These are phyloP conservation scores for Colletotrichum horii DNA, from an alignment of 2,329 filamentous ascomycete species.

Conservation along the genomic window DNA sequence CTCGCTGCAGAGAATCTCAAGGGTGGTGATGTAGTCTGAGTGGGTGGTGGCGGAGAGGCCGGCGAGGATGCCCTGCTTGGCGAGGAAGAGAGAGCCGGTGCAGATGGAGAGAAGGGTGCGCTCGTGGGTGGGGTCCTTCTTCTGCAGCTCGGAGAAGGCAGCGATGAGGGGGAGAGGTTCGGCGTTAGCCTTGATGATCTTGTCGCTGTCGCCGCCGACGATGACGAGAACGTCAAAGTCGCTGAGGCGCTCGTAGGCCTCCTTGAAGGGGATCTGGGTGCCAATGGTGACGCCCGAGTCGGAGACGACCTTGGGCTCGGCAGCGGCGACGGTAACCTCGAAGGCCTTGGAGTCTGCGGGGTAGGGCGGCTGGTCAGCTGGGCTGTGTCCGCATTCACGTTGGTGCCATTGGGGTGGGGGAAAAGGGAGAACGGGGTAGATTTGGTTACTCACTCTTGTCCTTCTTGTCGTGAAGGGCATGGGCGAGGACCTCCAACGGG, in stretches of 20 bases:
- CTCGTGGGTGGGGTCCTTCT: slow-evolving; percentile 79
- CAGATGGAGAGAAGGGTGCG: slow-evolving; percentile 82
- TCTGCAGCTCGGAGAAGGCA: slow-evolving; percentile 79
- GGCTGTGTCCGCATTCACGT: background rate
- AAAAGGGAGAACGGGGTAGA: background rate
- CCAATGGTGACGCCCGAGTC: slow-evolving; percentile 72
- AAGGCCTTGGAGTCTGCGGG: slow-evolving; percentile 59
- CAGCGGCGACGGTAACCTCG: slow-evolving; percentile 59
- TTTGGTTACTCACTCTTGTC: slow-evolving; percentile 51
- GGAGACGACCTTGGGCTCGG: slow-evolving; percentile 60
- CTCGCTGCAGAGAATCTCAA: slow-evolving; percentile 83
- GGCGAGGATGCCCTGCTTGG: slow-evolving; percentile 76
- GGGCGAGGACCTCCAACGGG: slow-evolving; percentile 56
- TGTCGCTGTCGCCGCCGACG: slow-evolving; percentile 71
- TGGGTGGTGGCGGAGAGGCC: slow-evolving; percentile 84
- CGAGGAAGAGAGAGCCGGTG: slow-evolving; percentile 80
- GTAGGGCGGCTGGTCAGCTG: slow-evolving; percentile 7
- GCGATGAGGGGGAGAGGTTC: slow-evolving; percentile 76
- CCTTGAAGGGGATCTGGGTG: slow-evolving; percentile 79
- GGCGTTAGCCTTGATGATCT: slow-evolving; percentile 68
- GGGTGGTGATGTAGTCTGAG: slow-evolving; percentile 78
- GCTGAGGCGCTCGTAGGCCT: slow-evolving; percentile 72
- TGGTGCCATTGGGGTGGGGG: background rate
- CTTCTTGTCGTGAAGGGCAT: slow-evolving; percentile 57
- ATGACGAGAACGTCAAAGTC: slow-evolving; percentile 83